Base-by-base conservation (phyloP, 371 early-diverging fungal genomes). In the Rhizopus arrhizus region DNA sequence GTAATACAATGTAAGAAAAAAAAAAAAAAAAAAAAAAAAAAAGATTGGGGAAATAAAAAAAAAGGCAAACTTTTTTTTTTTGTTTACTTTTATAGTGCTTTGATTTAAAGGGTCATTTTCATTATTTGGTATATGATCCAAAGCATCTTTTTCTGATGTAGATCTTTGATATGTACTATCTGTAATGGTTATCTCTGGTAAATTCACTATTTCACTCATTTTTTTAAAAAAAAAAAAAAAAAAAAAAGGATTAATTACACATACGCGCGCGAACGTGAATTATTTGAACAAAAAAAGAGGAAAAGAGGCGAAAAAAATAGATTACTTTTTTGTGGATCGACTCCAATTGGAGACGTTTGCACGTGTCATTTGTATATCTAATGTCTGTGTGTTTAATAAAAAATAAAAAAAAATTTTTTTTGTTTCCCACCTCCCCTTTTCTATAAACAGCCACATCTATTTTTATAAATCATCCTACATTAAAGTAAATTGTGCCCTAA, bases 291-390 rank as follows among this genome's bases (percentile, higher is more conserved):
- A 22, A 22, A 22, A 22, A 22, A 22, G 22, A 22, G 22, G 84
- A 52, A 93, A 87, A 22, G 80, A 80, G 48, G 85, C 77, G 64
- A 95, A 83, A 22, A 94, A 90, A 46, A 95, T 86, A 15, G 96
- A 81, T 15, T 80, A 74, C 29, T 89, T 88, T 48, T 72, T 71
- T 15, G 75, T 75, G 32, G 97, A 96, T 53, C 84, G 77, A 43
- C 81, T 68, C 97, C 97, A 97, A 66, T 91, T 93, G 8, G 95
- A 94, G 53, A 87, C 75, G 28, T 87, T 86, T 0, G 93, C 89
- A 52, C 77, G 75, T 4, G 95, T 88, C 22, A 22, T 22, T 22
- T 22, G 22, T 22, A 22, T 22, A 22, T 22, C 22, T 22, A 22
- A 22, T 22, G 22, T 22, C 22, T 22, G 22, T 22, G 22, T 22